A percentile compares a stretch with the other conserved stretches of the same genome.
phyloP scores from a whole-genome alignment of 176 grass and related monocot genomes.

The Thalia dealbata region DNA sequence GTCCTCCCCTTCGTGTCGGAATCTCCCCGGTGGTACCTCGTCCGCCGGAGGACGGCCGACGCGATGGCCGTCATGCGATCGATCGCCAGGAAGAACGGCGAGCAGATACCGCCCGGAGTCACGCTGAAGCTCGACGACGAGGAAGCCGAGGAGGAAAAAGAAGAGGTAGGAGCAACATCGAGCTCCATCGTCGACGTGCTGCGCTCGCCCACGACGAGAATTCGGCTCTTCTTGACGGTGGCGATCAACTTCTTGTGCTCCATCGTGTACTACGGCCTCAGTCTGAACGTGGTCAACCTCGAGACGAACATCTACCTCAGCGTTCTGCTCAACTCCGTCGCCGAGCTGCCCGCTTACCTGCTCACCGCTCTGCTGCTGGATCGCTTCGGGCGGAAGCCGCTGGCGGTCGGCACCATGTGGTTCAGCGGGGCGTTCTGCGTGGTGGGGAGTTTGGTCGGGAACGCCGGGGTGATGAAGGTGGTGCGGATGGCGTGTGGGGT shows the following conservation, averaged over 20 bases:
- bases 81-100: slow-evolving; percentile 43
- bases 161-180: neutral
- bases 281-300: slow-evolving; percentile 84
- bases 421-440: slow-evolving; percentile 56
- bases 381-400: slow-evolving; percentile 41
- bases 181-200: slow-evolving; percentile 68
- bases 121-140: slow-evolving; percentile 50
- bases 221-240: slow-evolving; percentile 41
- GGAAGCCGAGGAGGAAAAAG: slow-evolving; percentile 3
- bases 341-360: slow-evolving; percentile 55
- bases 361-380: slow-evolving; percentile 49
- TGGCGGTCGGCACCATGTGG: slow-evolving; percentile 54
- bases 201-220: slow-evolving; percentile 37
- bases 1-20: slow-evolving; percentile 63
- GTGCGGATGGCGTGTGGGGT: slow-evolving; percentile 58
- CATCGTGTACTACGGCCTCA: slow-evolving; percentile 75
- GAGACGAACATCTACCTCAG: slow-evolving; percentile 72
- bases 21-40: slow-evolving; percentile 82
- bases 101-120: slow-evolving; percentile 27
- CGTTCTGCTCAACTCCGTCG: slow-evolving; percentile 51
- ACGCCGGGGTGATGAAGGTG: slow-evolving; percentile 22
- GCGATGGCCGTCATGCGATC: slow-evolving; percentile 38
- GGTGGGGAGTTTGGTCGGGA: slow-evolving; percentile 28
- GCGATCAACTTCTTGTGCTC: slow-evolving; percentile 45
- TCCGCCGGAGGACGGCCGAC: slow-evolving; percentile 36